Percentiles rank a stretch among this genome's conserved stretches.
Conservation (phyloP, 257 asterid species). For the Nyctanthes arbortristis region DNA sequence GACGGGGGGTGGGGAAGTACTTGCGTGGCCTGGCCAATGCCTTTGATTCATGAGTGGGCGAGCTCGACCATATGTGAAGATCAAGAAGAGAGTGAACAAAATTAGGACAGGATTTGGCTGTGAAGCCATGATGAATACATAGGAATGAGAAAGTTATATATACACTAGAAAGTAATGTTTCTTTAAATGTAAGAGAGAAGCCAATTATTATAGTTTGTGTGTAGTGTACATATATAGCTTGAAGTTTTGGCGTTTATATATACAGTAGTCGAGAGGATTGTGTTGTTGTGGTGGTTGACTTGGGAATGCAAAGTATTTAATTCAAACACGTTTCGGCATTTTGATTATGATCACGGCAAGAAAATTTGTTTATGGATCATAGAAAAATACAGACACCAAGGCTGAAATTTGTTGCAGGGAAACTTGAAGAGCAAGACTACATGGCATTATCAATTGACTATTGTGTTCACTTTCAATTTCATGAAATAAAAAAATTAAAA, state of each 20-base stretch:
- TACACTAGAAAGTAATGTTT: no score
- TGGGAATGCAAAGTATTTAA: constrained; percentile 15
- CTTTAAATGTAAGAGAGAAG: no score
- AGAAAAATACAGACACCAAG: no score
- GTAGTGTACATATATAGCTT: constrained; percentile 6
- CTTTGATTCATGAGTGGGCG: constrained; percentile 2
- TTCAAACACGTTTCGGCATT: constrained; percentile 26
- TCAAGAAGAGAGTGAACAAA: constrained; percentile 21
- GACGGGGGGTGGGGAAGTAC: not conserved
- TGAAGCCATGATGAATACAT: constrained; percentile 19
- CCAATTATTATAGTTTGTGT: not conserved
- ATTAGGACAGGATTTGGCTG: constrained; percentile 2
- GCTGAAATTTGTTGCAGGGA: no score
- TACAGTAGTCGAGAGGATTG: not conserved
- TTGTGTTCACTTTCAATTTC: no score
- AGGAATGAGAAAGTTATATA: not conserved
- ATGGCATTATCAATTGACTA: no score
- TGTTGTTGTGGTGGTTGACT: constrained; percentile 13
- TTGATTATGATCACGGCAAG: no score
- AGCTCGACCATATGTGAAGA: constrained; percentile 1
- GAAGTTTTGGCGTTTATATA: constrained; percentile 22
- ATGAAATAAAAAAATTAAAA: no score
- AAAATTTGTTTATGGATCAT: no score
- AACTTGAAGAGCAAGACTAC: no score
- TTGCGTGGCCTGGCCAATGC: not conserved